Conservation (phyloP, 768 basidiomycete species). For the Suillus occidentalis region DNA sequence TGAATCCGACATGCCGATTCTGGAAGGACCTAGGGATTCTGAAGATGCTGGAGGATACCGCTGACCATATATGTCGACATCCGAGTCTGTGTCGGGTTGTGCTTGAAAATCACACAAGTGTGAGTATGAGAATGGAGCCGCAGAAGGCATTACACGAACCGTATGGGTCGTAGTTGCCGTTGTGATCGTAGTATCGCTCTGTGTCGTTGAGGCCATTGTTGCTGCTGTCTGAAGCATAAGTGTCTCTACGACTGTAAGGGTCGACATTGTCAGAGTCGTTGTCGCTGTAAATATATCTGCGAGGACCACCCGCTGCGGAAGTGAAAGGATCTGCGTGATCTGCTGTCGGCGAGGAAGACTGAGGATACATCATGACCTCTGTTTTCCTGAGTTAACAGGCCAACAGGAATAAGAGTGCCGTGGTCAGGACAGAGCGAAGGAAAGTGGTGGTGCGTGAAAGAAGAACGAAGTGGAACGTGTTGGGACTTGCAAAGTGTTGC, state of each 20-base stretch:
- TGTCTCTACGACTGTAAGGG: slow-evolving; percentile 61
- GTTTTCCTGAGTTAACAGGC: slow-evolving; percentile 15
- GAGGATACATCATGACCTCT: slow-evolving; percentile 44
- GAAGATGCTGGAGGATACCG: slow-evolving; percentile 66
- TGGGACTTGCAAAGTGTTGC: background rate
- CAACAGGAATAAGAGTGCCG: slow-evolving; percentile 11
- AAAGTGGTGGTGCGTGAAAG: slow-evolving; percentile 12
- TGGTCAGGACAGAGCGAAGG: slow-evolving; percentile 17
- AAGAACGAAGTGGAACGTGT: slow-evolving; percentile 4
- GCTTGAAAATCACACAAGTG: slow-evolving; percentile 41
- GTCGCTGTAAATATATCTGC: slow-evolving; percentile 63
- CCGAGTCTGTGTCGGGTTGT: slow-evolving; percentile 83
- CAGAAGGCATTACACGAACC: slow-evolving; percentile 40
- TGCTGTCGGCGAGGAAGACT: slow-evolving; percentile 56
- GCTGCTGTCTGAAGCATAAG: slow-evolving; percentile 70
- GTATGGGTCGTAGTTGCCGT: slow-evolving; percentile 63
- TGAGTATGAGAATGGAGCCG: slow-evolving; percentile 10
- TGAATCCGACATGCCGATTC: slow-evolving; percentile 63
- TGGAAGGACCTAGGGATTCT: slow-evolving; percentile 69
- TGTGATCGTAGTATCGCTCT: slow-evolving; percentile 63
- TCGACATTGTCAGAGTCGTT: slow-evolving; percentile 73
- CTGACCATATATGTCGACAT: slow-evolving; percentile 70
- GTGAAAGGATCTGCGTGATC: slow-evolving; percentile 71
- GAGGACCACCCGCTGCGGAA: slow-evolving; percentile 35
- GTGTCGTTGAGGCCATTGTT: slow-evolving; percentile 48